Evolutionary conservation across 164 flowering plant species (phyloP).

Genomic region (Cinnamomum chago): DNA sequence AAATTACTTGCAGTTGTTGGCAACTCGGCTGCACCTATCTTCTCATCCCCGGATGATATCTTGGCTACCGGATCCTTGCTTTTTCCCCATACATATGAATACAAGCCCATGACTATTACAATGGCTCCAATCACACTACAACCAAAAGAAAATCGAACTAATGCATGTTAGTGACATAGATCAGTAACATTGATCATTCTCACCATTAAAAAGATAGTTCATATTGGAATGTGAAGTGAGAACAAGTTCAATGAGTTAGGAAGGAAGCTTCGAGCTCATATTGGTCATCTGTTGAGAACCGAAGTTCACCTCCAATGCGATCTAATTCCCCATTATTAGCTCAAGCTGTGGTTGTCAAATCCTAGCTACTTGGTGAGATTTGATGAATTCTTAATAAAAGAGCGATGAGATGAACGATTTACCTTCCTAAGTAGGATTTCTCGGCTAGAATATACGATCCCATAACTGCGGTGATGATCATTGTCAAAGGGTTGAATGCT

Average conservation of each 20-base stretch:
- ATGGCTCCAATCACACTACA: slow-evolving; percentile 49
- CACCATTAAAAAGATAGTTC: neutral
- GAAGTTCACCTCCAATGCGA: too few relatives aligned
- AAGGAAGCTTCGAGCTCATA: neutral
- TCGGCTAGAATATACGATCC: slow-evolving; percentile 64
- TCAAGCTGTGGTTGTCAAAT: too few relatives aligned
- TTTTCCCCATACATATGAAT: slow-evolving; percentile 62
- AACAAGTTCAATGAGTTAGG: too few relatives aligned
- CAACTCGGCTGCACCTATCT: slow-evolving; percentile 22
- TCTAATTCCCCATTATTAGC: too few relatives aligned
- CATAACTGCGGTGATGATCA: slow-evolving; percentile 72
- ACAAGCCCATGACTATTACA: slow-evolving; percentile 47
- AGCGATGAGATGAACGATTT: neutral
- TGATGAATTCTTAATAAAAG: neutral
- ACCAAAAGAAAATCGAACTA: neutral
- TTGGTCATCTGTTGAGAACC: neutral
- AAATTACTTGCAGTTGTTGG: slow-evolving; percentile 16
- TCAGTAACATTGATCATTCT: neutral
- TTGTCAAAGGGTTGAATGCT: slow-evolving; percentile 75
- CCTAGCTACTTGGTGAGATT: too few relatives aligned
- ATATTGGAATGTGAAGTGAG: neutral
- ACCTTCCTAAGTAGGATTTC: slow-evolving; percentile 80
- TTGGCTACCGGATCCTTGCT: slow-evolving; percentile 33
- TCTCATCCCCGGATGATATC: slow-evolving; percentile 8
- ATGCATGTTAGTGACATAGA: neutral